Evolutionary conservation across 805 yeast genomes (phyloP).

Genomic region (Metahyphopichia silvanorum): DNA sequence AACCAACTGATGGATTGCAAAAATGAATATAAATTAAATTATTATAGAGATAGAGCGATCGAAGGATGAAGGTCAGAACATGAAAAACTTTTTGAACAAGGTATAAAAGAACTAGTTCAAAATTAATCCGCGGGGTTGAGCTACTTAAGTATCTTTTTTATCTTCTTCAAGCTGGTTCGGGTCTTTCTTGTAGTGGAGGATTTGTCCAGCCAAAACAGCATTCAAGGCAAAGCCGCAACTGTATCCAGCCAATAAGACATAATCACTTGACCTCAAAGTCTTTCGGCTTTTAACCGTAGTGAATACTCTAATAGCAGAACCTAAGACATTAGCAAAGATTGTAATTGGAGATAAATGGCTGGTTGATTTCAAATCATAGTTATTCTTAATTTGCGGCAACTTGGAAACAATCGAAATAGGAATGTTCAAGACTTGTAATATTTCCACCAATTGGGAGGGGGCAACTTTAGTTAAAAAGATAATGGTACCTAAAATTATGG

Average conservation of each 20-base stretch:
- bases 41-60: too few relatives aligned
- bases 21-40: too few relatives aligned
- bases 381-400: conserved; percentile 37
- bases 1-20: too few relatives aligned
- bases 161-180: conserved; percentile 3
- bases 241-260: conserved; percentile 38
- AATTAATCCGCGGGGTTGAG: too few relatives aligned
- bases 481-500: conserved; percentile 20
- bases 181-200: conserved; percentile 18
- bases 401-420: conserved; percentile 37
- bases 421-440: conserved; percentile 34
- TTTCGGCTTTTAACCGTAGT: conserved; percentile 33
- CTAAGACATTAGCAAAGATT: conserved; percentile 38
- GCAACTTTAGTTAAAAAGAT: conserved; percentile 29
- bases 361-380: conserved; percentile 31
- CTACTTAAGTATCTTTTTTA: background rate
- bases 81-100: too few relatives aligned
- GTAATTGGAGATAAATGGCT: conserved; percentile 35
- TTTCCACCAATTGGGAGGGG: conserved; percentile 23
- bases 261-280: conserved; percentile 19
- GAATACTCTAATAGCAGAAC: conserved; percentile 37
- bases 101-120: too few relatives aligned
- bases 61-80: too few relatives aligned
- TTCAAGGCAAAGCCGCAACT: conserved; percentile 31
- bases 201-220: conserved; percentile 34